Evolutionary conservation across 2,329 filamentous ascomycete genomes (phyloP), one percentile per base, ranked within the genome.

Genomic region (Didymella segeticola): DNA sequence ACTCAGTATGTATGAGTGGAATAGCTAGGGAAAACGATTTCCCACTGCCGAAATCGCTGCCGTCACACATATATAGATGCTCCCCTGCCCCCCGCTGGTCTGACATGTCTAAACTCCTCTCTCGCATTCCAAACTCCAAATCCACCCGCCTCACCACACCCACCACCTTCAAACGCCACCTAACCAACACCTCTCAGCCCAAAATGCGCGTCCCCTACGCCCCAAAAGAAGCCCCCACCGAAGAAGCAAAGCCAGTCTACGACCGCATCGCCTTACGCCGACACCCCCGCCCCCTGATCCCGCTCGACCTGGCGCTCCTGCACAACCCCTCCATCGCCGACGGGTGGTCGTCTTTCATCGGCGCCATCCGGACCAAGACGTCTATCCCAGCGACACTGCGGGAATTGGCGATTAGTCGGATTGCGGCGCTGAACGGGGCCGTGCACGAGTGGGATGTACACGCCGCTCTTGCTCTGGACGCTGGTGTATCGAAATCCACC

Each of bases 401-500:
- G 58, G 91, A 96, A 77, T 79, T 95, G 8, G 88, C 89, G 61
- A 93, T 96, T 65, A 89, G 85, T 62, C 83, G 91, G 45, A 89
- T 96, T n/a, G 92, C 92, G 12, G 86, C 88, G 17, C 84, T 91
- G 66, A 96, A 96, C 75, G 74, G 82, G 12, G 92, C 92, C 0
- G 91, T 89, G 82, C 96, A 93, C 75, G 91, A 96, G 75, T 96
- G 90, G 91, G 83, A 80, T 37, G 83, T 90, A 43, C 92, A 96
- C 70, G 87, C 86, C 14, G 90, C 90, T 2, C 66, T 80, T 2
- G 80, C 93, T 8, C 80, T 83, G 7, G 78, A 81, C 26, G 77
- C 77, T 20, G 86, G 82, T 0, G 85, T 88, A 7, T 82, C 89
- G 19, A 85, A 80, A 0, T 87, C 87, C 10, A 62, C 60, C 0